phyloP scores from a whole-genome alignment of 768 basidiomycete species.

The Lactifluus rugatus region DNA sequence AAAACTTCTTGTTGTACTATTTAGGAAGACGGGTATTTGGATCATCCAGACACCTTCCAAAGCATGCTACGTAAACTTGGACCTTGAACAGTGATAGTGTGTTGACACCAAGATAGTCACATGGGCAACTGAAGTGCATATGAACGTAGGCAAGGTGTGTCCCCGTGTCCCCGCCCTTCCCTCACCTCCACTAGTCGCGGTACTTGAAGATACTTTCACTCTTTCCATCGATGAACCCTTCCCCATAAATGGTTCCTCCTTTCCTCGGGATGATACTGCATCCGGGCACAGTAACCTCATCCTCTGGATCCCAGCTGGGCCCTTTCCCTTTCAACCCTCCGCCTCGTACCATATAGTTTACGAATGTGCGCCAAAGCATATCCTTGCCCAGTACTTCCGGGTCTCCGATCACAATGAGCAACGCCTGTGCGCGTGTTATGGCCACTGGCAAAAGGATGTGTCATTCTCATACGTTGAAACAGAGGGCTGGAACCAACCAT shows the following conservation, averaged over 20 bases:
- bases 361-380: conserved; percentile 48
- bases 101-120: no score
- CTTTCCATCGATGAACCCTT: conserved; percentile 1
- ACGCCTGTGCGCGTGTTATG: conserved; percentile 53
- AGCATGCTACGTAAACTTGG: no score
- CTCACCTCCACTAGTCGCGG: background rate
- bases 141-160: no score
- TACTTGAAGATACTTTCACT: background rate
- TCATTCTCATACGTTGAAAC: background rate
- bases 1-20: no score
- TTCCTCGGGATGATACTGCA: background rate
- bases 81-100: no score
- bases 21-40: no score
- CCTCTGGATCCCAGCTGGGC: conserved; percentile 30
- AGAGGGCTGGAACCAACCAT: conserved; percentile 25
- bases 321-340: conserved; percentile 45
- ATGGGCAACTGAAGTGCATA: no score
- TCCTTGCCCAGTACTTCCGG: conserved; percentile 48
- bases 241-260: background rate
- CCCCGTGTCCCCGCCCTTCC: no score
- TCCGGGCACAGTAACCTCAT: background rate
- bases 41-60: no score
- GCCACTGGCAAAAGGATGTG: conserved; percentile 35
- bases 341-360: conserved; percentile 42
- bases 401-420: conserved; percentile 56